phyloP scores from a whole-genome alignment of 345 rosid genomes.

The Brassica rapa region DNA sequence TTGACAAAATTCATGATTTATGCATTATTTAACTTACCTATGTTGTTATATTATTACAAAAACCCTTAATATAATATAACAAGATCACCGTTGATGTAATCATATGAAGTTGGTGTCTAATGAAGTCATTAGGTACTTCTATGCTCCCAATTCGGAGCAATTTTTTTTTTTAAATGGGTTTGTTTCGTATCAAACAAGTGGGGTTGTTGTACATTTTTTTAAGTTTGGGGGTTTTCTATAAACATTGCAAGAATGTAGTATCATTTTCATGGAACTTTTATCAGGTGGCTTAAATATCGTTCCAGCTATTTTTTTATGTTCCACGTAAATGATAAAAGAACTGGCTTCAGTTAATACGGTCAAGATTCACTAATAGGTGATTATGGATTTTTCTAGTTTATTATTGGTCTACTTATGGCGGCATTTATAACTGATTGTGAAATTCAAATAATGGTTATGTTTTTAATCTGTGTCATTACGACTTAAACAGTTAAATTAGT shows the following conservation, averaged over 20 bases:
- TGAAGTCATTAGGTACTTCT: conserved; percentile 19
- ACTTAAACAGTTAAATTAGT: not conserved
- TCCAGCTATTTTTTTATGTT: conserved; percentile 25
- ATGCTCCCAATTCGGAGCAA: not conserved
- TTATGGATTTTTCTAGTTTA: conserved; percentile 34
- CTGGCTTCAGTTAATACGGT: conserved; percentile 28
- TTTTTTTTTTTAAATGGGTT: not conserved
- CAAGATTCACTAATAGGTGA: conserved; percentile 35
- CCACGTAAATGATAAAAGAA: conserved; percentile 20
- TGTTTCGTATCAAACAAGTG: conserved; percentile 1
- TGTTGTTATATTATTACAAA: not conserved
- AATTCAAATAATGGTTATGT: not conserved
- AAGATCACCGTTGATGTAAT: conserved; percentile 1
- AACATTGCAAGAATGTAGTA: not conserved
- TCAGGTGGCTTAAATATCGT: conserved; percentile 25
- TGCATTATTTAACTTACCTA: not conserved
- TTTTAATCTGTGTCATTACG: not conserved
- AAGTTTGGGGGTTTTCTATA: conserved; percentile 11
- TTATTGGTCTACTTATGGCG: conserved; percentile 39
- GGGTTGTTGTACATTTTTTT: not conserved
- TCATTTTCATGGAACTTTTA: not conserved
- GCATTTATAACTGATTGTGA: conserved; percentile 19
- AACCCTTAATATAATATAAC: not conserved
- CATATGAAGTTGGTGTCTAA: conserved; percentile 23
- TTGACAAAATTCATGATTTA: not conserved